Percentiles rank a stretch among this genome's conserved stretches.
Evolutionary conservation across 2,329 filamentous ascomycete genomes (phyloP).

Genomic region (Colletotrichum simmondsii): DNA sequence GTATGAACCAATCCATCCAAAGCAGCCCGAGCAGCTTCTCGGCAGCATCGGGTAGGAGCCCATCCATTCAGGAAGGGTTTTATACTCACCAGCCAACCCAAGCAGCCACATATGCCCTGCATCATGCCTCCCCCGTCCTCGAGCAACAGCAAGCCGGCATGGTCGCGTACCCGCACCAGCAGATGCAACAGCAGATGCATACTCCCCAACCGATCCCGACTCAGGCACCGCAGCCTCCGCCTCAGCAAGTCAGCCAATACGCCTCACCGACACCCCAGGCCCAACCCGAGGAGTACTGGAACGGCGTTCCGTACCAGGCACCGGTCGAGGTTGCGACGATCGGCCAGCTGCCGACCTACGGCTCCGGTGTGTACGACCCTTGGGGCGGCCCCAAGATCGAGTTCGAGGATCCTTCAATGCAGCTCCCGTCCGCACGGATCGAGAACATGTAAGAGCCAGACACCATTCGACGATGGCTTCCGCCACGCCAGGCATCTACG

Average conservation of each 20-base stretch:
- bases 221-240: constrained; percentile 35
- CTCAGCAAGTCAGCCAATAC: constrained; percentile 40
- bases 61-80: constrained; percentile 63
- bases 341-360: constrained; percentile 61
- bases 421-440: constrained; percentile 69
- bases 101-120: constrained; percentile 59
- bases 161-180: constrained; percentile 53
- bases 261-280: constrained; percentile 48
- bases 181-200: constrained; percentile 47
- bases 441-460: constrained; percentile 59
- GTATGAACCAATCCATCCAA: constrained; percentile 62
- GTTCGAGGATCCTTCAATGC: constrained; percentile 67
- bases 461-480: background rate
- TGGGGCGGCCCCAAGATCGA: constrained; percentile 66
- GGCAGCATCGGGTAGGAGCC: constrained; percentile 63
- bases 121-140: constrained; percentile 59
- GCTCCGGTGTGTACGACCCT: constrained; percentile 61
- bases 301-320: constrained; percentile 61
- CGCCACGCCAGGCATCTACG: background rate
- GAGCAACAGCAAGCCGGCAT: constrained; percentile 52
- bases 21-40: constrained; percentile 71
- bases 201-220: constrained; percentile 47
- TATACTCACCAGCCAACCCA: constrained; percentile 67
- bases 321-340: constrained; percentile 68
- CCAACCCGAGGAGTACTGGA: constrained; percentile 64